Base-by-base conservation (phyloP, 2,329 filamentous ascomycete species). In the Cercospora sp. region DNA sequence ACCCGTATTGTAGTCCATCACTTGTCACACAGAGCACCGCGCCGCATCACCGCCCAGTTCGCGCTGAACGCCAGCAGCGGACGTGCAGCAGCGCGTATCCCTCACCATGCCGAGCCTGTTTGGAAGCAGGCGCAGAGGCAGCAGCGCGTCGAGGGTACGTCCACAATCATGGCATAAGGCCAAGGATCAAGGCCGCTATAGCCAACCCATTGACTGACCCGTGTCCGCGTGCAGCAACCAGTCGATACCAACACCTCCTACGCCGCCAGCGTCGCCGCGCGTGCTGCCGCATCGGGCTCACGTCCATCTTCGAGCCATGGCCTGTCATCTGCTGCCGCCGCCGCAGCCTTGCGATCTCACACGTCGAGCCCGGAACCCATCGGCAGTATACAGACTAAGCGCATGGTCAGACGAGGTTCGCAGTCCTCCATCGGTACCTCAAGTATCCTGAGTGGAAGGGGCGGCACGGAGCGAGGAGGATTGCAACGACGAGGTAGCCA, bases 321-420 rank as follows among this genome's bases (percentile, higher is more conserved):
- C 67, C 85, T 97, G 53, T 96, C 94, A 48, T 90, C 91, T 39
- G 92, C 94, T 6, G 94, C 94, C 12, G 94, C 94, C 6, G 93
- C 93, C 16, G 89, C 93, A 30, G 94, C 94, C 58, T 85, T 98
- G 67, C 89, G 90, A 76, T 91, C 90, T 57, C 88, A 91, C 73
- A 90, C 92, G 9, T 89, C 89, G 62, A 89, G 91, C 2, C 93
- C 93, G 23, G 94, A 90, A 62, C 89, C 89, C 73, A 90, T 97
- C 66, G 90, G 88, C 78, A 88, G 93, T 76, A 88, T 96, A 55
- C 91, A 96, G 79, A 96, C 94, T 5, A 97, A 94, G 83, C 91
- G 94, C 76, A 94, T 91, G 77, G 79, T 88, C 68, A 88, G 92
- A 74, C 88, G 93, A 79, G 85, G 85, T 62, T 96, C 93, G 0